phyloP scores from a whole-genome alignment of 352 stramenopile genomes.

The Poterioochromonas sp. region DNA sequence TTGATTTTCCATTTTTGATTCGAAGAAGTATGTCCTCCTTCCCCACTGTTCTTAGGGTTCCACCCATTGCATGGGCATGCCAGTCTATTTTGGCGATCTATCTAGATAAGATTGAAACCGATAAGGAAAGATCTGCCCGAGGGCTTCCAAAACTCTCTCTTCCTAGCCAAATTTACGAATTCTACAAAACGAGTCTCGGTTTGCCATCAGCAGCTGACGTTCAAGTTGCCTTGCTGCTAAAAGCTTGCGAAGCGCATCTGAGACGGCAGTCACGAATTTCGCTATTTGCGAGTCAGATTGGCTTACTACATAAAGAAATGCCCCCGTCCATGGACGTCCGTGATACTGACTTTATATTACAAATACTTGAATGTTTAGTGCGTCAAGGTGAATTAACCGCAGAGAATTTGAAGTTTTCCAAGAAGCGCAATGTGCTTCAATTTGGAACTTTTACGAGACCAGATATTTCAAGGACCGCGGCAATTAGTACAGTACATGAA shows the following conservation, averaged over 20 bases:
- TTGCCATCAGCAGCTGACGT: not conserved
- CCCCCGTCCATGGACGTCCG: conserved; percentile 6
- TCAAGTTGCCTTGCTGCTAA: not conserved
- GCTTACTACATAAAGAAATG: not conserved
- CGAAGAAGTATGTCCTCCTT: conserved; percentile 8
- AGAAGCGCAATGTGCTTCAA: not conserved
- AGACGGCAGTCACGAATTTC: not conserved
- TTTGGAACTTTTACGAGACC: not conserved
- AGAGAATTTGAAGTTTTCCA: not conserved
- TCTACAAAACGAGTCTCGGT: not conserved
- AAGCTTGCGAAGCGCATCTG: not conserved
- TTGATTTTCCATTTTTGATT: not conserved
- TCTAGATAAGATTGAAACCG: not conserved
- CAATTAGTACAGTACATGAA: not conserved
- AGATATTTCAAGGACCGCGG: not conserved
- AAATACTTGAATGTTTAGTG: not conserved
- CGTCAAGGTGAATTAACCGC: not conserved
- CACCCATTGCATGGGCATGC: not conserved
- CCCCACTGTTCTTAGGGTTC: not conserved
- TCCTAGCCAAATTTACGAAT: not conserved
- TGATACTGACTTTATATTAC: conserved; percentile 30
- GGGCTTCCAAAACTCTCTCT: not conserved
- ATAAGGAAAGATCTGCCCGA: not conserved
- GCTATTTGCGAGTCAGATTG: conserved; percentile 15
- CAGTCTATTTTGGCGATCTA: conserved; percentile 25